Evolutionary conservation across 2,329 filamentous ascomycete genomes (phyloP).

Genomic region (Dactylellina parvicollis): DNA sequence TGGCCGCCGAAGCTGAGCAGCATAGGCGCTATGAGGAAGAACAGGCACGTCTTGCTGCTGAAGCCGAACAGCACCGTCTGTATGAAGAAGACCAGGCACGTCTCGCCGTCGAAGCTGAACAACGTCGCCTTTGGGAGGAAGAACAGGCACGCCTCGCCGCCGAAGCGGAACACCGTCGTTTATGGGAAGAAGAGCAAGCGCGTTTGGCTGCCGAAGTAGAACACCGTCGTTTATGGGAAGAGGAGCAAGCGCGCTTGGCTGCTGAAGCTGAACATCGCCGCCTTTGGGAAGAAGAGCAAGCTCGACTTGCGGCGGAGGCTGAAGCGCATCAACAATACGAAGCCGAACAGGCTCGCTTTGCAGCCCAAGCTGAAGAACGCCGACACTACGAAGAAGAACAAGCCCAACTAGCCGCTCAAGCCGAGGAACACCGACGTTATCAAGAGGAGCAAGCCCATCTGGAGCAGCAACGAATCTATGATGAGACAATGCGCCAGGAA

Average conservation of each 20-base stretch:
- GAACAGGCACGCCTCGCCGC: slow-evolving; percentile 19
- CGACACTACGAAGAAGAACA: slow-evolving; percentile 26
- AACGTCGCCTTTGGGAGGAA: slow-evolving; percentile 8
- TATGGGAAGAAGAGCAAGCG: slow-evolving; percentile 14
- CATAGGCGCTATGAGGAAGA: slow-evolving; percentile 12
- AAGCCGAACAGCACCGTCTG: slow-evolving; percentile 19
- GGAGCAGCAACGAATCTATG: slow-evolving; percentile 35
- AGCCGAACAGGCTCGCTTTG: slow-evolving; percentile 17
- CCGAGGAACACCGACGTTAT: slow-evolving; percentile 9
- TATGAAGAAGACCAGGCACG: slow-evolving; percentile 19
- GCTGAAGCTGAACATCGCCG: slow-evolving; percentile 20
- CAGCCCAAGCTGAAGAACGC: slow-evolving; percentile 14
- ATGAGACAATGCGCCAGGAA: slow-evolving; percentile 22
- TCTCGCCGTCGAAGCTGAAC: slow-evolving; percentile 33
- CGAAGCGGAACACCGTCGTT: slow-evolving; percentile 16
- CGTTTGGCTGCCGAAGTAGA: slow-evolving; percentile 17
- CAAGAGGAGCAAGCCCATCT: slow-evolving; percentile 25
- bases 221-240: neutral
- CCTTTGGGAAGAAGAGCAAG: slow-evolving; percentile 6
- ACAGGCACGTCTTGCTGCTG: slow-evolving; percentile 21
- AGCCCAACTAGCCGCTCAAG: slow-evolving; percentile 24
- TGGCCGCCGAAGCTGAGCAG: slow-evolving; percentile 33
- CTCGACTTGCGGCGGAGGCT: slow-evolving; percentile 24
- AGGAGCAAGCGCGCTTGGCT: neutral
- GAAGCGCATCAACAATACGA: slow-evolving; percentile 12